Evolutionary conservation across 495 filamentous ascomycete genomes (phyloP), one percentile per base, ranked within the genome.

Genomic region (Jackrogersella minutella): DNA sequence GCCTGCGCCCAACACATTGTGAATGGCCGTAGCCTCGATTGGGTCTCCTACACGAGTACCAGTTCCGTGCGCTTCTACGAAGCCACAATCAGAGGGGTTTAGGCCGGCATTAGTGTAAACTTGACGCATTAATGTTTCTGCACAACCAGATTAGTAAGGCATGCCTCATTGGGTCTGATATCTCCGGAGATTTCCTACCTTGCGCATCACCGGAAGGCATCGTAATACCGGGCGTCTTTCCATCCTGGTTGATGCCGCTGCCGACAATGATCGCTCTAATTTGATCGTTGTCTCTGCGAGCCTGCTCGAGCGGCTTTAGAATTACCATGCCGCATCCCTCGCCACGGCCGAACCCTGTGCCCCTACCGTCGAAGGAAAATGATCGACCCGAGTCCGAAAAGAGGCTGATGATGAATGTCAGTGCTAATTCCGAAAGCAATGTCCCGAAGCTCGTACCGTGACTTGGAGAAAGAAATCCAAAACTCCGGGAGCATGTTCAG

Each of bases 351-450:
- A 88, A 93, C 0, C 90, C 90, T 61, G 88, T 81, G 14, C 87
- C 90, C 4, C 74, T 57, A 0, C 78, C 76, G 66, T 89, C 87
- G 60, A 90, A 93, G 0, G 85, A 84, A 58, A 85, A 80, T 37
- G 84, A 91, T 8, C 74, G 77, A 3, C 80, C 80, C 1, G 88
- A 91, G 49, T 86, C 85, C 6, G 90, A 92, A 49, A 96, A 82
- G 64, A 96, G 72, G 37, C 79, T 79, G 22, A n/a, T 33, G 8
- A 10, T 39, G 14, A 13, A 22, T 82, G 71, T 85, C 72, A 34
- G 83, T 82, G 0, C 40, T 43, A 0, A 71, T 64, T 84, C 80
- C 37, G 31, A 52, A 7, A 13, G 14, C 5, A 7, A 17, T 30
- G 37, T 54, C 68, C 22, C 33, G 9, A 28, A 26, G 5, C 10